Conservation (phyloP, 257 asterid genomes). For the Solanum arcanum region DNA sequence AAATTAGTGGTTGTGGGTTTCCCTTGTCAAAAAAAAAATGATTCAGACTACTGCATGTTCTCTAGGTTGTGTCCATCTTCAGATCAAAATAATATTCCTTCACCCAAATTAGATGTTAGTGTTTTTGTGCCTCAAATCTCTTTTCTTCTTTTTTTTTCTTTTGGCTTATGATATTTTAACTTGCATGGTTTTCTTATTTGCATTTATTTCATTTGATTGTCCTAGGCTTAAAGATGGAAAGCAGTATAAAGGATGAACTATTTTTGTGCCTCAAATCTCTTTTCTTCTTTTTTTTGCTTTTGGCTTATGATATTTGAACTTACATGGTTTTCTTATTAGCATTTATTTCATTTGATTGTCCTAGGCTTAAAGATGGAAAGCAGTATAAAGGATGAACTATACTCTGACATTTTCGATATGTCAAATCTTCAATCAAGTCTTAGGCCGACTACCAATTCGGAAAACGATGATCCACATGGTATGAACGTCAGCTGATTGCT, state of each 20-base stretch:
- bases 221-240: not conserved
- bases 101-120: not conserved
- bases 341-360: not conserved
- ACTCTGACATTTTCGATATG: not conserved
- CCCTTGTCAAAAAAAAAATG: too few relatives aligned
- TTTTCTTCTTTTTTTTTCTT: not conserved
- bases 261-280: too few relatives aligned
- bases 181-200: not conserved
- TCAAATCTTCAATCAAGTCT: not conserved
- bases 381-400: not conserved
- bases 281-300: not conserved
- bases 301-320: not conserved
- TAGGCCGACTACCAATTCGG: not conserved
- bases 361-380: not conserved
- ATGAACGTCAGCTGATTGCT: not conserved
- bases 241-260: not conserved
- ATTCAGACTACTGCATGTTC: not conserved
- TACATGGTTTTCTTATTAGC: not conserved
- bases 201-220: not conserved
- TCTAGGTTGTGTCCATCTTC: not conserved
- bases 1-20: too few relatives aligned
- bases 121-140: not conserved
- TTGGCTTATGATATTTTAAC: not conserved
- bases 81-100: not conserved
- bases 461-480: not conserved